Evolutionary conservation across 2,329 filamentous ascomycete species (phyloP), one percentile per base, ranked within the genome.

Genomic region (Alternaria sp.): DNA sequence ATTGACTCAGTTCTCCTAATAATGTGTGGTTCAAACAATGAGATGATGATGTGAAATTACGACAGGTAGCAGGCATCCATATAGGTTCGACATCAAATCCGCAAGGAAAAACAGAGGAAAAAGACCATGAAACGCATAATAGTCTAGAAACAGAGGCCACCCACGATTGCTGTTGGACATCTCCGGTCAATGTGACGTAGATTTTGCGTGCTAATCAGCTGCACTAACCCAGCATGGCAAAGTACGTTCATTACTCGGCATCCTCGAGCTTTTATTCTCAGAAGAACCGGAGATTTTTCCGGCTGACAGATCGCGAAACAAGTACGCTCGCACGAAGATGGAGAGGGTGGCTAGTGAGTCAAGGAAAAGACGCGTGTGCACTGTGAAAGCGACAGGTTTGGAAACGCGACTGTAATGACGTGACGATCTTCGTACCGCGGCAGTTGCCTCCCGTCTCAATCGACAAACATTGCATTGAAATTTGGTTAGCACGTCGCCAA

Each of bases 161-260:
- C 28, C 18, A 22, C 36, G 6, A 42, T n/a, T 20, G 12, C 14
- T n/a, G n/a, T 22, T 28, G 5, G 28, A 24, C n/a, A 48, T 54
- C 36, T 59, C 56, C 36, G 51, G 56, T 49, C 52, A 32, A 5
- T 30, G 36, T 59, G 56, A 59, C 56, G 56, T 59, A 46, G 24
- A 44, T 38, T 18, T 26, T 20, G 28, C 36, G 39, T 43, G 24
- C 43, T 49, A 54, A 43, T 20, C 3, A 22, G 26, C 9, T 5
- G 12, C 30, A 30, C 51, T 55, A 59, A 36, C 56, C 51, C 26
- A 24, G 16, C 26, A n/a, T 38, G 22, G 56, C 22, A 24, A 49
- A 38, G 51, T 22, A 11, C 22, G 5, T 32, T 44, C 43, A 55
- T 48, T 30, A n/a, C 49, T 48, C 42, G 24, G 28, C 51, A 36